Evolutionary conservation across 2,329 filamentous ascomycete species (phyloP), one percentile per base, ranked within the genome.

Genomic region (Chaetothyriales sp.): DNA sequence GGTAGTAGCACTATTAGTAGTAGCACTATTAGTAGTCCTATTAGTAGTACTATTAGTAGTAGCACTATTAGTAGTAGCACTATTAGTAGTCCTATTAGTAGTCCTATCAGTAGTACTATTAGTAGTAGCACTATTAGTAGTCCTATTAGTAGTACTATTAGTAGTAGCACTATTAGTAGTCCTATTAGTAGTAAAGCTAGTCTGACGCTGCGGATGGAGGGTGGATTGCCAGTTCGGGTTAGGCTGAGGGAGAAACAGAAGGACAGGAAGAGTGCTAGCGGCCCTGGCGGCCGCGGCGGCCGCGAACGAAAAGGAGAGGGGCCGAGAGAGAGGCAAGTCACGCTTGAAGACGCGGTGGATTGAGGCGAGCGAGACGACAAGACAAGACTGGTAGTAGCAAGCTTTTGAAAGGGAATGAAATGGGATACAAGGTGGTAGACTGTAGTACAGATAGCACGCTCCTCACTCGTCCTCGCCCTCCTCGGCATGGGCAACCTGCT

Each of bases 191-290:
- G 77, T 60, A 76, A 74, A 65, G 81, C 74, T 48, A 82, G 79
- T 57, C 65, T 83, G 47, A 83, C 80, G 2, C 60, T 83, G 57
- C 80, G 80, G 0, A 83, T 83, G 79, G 70, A 79, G 50, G 78
- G 72, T 1, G 80, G 80, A 0, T 62, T 83, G 54, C 78, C 77
- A 4, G 57, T 54, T 65, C 40, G 49, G 18, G 57, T 63, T 15
- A 51, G 28, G 20, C 18, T 29, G 18, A 51, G 52, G 43, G 18
- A 28, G 46, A 4, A 47, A 5, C 6, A 18, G 7, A 20, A 18
- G 29, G 33, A 20, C n/a, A 9, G 19, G 13, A 9, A 18, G 13
- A 29, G 48, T 28, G 37, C 4, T 18, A n/a, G n/a, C n/a, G n/a
- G n/a, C n/a, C n/a, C n/a, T n/a, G n/a, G n/a, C n/a, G n/a, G n/a